These are phyloP conservation scores for Kwoniella heveanensis DNA, from an alignment of 768 basidiomycete species.

Conservation along the genomic window DNA sequence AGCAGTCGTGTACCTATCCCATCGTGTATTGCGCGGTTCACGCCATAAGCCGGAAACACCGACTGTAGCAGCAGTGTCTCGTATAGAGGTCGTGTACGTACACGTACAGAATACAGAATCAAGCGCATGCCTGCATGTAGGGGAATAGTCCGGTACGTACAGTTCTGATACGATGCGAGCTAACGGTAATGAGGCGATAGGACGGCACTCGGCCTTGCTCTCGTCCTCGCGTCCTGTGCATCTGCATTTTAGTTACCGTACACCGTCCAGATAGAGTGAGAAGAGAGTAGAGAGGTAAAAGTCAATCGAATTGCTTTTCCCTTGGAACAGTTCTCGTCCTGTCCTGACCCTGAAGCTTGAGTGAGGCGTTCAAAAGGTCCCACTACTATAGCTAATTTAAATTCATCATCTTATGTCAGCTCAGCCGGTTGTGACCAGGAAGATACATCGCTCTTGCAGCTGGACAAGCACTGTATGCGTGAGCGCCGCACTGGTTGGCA, in stretches of 20 bases:
- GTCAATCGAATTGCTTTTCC: background rate
- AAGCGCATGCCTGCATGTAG: background rate
- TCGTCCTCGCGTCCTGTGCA: too few relatives aligned
- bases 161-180: too few relatives aligned
- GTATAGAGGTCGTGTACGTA: too few relatives aligned
- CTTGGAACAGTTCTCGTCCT: too few relatives aligned
- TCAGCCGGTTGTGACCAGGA: background rate
- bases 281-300: background rate
- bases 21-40: background rate
- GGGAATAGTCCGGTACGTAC: too few relatives aligned
- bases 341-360: background rate
- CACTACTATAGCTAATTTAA: background rate
- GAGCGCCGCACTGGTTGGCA: too few relatives aligned
- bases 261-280: background rate
- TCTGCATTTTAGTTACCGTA: too few relatives aligned
- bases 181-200: too few relatives aligned
- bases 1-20: background rate
- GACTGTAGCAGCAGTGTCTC: background rate
- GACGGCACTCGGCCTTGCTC: too few relatives aligned
- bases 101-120: too few relatives aligned
- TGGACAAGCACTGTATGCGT: too few relatives aligned
- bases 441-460: too few relatives aligned
- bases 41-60: background rate
- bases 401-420: background rate
- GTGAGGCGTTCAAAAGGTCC: constrained; percentile 3